Conservation (phyloP, 1,284 basidiomycete species). For the Papiliotrema nemorosa region DNA sequence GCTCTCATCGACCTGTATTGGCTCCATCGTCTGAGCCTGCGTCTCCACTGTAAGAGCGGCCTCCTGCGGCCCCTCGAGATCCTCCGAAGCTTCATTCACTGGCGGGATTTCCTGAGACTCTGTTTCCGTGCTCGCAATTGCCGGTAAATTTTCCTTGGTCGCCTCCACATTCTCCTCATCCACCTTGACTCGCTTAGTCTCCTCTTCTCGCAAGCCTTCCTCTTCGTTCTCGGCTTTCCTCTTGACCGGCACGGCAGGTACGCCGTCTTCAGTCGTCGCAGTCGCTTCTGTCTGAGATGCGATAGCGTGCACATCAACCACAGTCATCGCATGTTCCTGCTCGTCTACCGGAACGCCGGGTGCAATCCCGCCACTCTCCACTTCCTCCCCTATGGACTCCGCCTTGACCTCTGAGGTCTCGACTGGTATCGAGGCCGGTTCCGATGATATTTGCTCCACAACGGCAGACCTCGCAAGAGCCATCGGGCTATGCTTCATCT, state of each 20-base stretch:
- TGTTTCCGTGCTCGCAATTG: neutral
- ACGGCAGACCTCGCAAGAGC: too few species aligned
- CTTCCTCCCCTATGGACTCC: too few species aligned
- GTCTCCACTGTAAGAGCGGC: neutral
- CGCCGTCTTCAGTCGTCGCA: neutral
- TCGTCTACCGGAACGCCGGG: too few species aligned
- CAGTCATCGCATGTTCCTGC: too few species aligned
- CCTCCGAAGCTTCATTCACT: neutral
- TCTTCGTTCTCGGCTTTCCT: slow-evolving; percentile 32
- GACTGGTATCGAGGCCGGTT: too few species aligned
- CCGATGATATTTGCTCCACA: too few species aligned
- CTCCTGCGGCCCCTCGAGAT: neutral
- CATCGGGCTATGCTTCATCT: too few species aligned
- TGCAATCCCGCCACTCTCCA: too few species aligned
- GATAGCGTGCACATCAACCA: too few species aligned
- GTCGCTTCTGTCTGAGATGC: neutral
- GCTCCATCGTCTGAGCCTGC: neutral
- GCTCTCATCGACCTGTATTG: neutral
- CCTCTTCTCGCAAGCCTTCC: slow-evolving; percentile 1
- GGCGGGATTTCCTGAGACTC: too few species aligned
- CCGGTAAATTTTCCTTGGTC: neutral
- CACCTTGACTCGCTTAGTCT: slow-evolving; percentile 19
- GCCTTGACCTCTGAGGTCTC: neutral
- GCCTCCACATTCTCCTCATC: slow-evolving; percentile 5
- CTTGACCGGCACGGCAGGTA: slow-evolving; percentile 15